phyloP scores from a whole-genome alignment of 768 basidiomycete species.

The Amanita inopinata region DNA sequence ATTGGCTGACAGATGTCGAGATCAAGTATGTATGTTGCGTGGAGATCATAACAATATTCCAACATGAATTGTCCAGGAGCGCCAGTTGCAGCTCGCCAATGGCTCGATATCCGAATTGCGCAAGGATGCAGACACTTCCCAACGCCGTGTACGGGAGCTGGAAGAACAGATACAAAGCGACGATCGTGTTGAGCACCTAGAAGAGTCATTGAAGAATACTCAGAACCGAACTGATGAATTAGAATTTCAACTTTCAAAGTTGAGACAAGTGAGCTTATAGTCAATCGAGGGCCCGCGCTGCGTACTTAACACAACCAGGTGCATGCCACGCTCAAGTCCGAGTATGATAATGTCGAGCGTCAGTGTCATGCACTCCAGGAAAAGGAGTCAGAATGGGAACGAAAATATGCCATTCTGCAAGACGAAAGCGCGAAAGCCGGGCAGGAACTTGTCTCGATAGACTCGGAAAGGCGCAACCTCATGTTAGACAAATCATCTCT shows the following conservation, averaged over 20 bases:
- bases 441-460: conserved; percentile 32
- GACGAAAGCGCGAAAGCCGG: conserved; percentile 27
- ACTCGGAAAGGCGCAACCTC: conserved; percentile 38
- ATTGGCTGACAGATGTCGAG: conserved; percentile 39
- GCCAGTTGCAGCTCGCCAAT: conserved; percentile 60
- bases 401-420: conserved; percentile 37
- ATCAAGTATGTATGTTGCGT: conserved; percentile 31
- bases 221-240: conserved; percentile 78
- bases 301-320: conserved; percentile 26
- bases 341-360: conserved; percentile 47
- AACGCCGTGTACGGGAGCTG: conserved; percentile 56
- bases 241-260: conserved; percentile 71
- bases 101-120: conserved; percentile 43
- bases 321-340: conserved; percentile 46
- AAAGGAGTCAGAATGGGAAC: conserved; percentile 37
- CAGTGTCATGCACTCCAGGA: conserved; percentile 32
- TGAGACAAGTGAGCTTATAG: conserved; percentile 42
- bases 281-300: conserved; percentile 1
- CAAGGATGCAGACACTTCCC: conserved; percentile 41
- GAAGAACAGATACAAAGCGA: conserved; percentile 80
- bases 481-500: conserved; percentile 40
- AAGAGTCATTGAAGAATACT: conserved; percentile 63
- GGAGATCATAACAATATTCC: conserved; percentile 3
- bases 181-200: conserved; percentile 68
- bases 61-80: conserved; percentile 42